Evolutionary conservation across 495 filamentous ascomycete species (phyloP), one percentile per base, ranked within the genome.

Genomic region (Penicillium lagena): DNA sequence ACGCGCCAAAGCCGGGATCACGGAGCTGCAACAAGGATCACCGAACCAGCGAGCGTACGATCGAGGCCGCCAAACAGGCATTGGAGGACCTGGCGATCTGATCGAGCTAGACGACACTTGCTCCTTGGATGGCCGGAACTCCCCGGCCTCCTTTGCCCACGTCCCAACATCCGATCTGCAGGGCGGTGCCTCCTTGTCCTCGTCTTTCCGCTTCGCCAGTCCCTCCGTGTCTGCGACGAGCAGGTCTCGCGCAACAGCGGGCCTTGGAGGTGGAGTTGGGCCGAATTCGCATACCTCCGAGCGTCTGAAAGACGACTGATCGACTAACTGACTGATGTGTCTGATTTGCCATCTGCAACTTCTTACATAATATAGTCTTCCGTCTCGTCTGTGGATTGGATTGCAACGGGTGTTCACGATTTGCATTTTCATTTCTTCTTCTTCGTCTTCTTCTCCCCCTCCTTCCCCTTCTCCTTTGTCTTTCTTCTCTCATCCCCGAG

Each of bases 51-150:
- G 59, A 58, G 41, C 51, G 48, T 43, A 49, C 38, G 39, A 50
- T 42, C 48, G 65, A 52, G 52, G 68, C 46, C 64, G 64, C 14
- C 55, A 51, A 6, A 59, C 59, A 10, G 67, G 64, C 9, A 55
- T 62, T 33, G 61, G 62, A 38, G 73, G 72, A 9, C 45, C 66
- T 7, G 80, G 81, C 0, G 91, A 96, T 65, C 61, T 96, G 42
- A 96, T 97, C 55, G 91, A 97, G 64, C 67, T 97, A 42, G 76
- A 80, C 31, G 85, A 90, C 58, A 73, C 67, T 1, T 43, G 63
- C n/a, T 22, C 22, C 22, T 22, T 22, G 22, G 68, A 73, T 39
- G 60, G 55, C 22, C 49, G 56, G 9, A 49, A 47, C 9, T 55
- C 60, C 1, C 57, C 63, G 12, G 55, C 49, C 13, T 40, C 47